Percentiles rank a stretch among this genome's conserved stretches.
phyloP scores from a whole-genome alignment of 1,284 basidiomycete species.

The Pisolithus thermaeus region DNA sequence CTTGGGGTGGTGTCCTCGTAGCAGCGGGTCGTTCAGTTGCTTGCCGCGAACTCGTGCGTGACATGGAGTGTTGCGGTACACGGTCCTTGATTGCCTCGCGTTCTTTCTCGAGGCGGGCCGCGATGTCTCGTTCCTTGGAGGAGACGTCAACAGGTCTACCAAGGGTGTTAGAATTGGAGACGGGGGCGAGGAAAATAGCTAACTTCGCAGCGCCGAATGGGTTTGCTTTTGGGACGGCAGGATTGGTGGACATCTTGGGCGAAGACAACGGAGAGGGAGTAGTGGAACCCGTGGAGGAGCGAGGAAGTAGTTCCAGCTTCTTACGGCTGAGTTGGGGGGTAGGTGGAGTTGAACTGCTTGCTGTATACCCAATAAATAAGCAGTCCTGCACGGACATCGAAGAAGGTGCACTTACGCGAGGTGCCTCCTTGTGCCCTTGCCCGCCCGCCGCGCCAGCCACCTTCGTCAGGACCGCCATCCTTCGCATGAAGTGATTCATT shows the following conservation, averaged over 20 bases:
- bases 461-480: constrained; percentile 43
- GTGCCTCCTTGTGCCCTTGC: constrained; percentile 41
- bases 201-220: constrained; percentile 88
- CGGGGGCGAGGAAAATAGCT: constrained; percentile 18
- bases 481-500: constrained; percentile 49
- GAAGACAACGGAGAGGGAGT: constrained; percentile 69
- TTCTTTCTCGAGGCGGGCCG: constrained; percentile 64
- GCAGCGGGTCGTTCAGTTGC: constrained; percentile 46
- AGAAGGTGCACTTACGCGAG: constrained; percentile 47
- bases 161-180: constrained; percentile 7
- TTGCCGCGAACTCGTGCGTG: constrained; percentile 63
- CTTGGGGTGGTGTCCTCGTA: constrained; percentile 32
- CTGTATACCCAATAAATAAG: constrained; percentile 31
- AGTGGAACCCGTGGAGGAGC: constrained; percentile 56
- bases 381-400: background rate
- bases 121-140: constrained; percentile 69
- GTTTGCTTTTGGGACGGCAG: constrained; percentile 45
- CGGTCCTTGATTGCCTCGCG: constrained; percentile 51
- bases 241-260: constrained; percentile 53
- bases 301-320: constrained; percentile 80
- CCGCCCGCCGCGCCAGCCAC: constrained; percentile 55
- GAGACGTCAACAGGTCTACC: constrained; percentile 80
- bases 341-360: constrained; percentile 67
- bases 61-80: constrained; percentile 48
- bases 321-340: constrained; percentile 73